Percentiles rank a stretch among this genome's conserved stretches.
phyloP scores from a whole-genome alignment of 176 grass and related monocot genomes.

The Zizania latifolia region DNA sequence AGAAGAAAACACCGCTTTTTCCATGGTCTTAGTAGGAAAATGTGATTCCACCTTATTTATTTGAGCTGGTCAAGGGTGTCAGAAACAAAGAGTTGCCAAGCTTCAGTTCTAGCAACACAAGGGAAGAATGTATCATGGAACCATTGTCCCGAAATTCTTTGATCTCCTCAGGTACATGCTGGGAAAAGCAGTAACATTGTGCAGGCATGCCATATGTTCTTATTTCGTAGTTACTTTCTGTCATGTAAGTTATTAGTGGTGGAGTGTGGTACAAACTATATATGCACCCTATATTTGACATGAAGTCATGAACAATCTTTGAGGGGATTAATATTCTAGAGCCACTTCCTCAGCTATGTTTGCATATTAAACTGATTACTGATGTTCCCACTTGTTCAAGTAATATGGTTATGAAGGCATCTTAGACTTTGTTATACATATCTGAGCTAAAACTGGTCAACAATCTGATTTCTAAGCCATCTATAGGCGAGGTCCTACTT shows the following conservation, averaged over 20 bases:
- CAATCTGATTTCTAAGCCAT: too few relatives aligned
- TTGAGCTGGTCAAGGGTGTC: neutral
- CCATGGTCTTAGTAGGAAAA: slow-evolving; percentile 75
- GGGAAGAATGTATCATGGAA: neutral
- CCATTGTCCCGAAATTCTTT: neutral
- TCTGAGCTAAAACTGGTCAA: too few relatives aligned
- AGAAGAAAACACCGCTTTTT: slow-evolving; percentile 89
- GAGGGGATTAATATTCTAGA: neutral
- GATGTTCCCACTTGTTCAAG: neutral
- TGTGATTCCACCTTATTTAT: neutral
- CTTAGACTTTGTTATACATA: neutral
- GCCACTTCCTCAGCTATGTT: neutral
- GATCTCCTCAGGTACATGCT: neutral
- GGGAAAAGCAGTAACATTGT: neutral
- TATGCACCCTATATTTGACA: too few relatives aligned
- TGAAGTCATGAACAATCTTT: neutral
- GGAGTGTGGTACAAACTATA: too few relatives aligned
- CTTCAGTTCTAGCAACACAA: neutral
- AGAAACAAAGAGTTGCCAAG: neutral
- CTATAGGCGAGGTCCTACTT: neutral
- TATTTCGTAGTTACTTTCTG: neutral
- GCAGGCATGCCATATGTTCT: neutral
- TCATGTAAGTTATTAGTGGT: neutral
- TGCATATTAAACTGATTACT: neutral
- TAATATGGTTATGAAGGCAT: neutral